Evolutionary conservation across 495 filamentous ascomycete genomes (phyloP).

Genomic region (Hypoxylon rickii): DNA sequence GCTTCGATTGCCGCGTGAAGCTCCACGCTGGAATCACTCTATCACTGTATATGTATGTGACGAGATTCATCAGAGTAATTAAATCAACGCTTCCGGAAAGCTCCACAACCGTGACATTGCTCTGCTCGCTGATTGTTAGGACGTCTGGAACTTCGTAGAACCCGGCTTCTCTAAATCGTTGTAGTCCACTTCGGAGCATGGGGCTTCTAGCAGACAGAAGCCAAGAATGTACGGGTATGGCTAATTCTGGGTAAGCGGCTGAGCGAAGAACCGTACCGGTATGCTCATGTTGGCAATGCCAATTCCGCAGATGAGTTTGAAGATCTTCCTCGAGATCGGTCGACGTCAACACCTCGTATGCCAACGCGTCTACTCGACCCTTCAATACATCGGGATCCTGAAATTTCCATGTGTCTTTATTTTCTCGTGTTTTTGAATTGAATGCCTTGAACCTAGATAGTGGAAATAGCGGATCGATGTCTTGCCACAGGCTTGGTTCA

Average conservation of each 20-base stretch:
- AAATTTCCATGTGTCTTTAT: slow-evolving; percentile 41
- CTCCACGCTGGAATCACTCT: slow-evolving; percentile 84
- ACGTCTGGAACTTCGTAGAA: slow-evolving; percentile 52
- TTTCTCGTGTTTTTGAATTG: slow-evolving; percentile 30
- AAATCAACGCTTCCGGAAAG: slow-evolving; percentile 70
- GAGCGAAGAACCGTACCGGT: slow-evolving; percentile 56
- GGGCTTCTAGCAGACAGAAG: slow-evolving; percentile 74
- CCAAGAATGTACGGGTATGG: slow-evolving; percentile 83
- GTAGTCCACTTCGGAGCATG: slow-evolving; percentile 66
- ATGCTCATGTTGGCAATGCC: slow-evolving; percentile 40
- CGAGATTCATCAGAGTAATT: slow-evolving; percentile 74
- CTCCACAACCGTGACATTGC: slow-evolving; percentile 56
- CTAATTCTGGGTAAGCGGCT: slow-evolving; percentile 63
- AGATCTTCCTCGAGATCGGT: slow-evolving; percentile 63
- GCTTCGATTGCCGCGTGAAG: slow-evolving; percentile 62
- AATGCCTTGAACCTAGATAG: slow-evolving; percentile 55
- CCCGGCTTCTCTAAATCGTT: slow-evolving; percentile 51
- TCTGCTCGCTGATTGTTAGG: slow-evolving; percentile 59
- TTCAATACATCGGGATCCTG: slow-evolving; percentile 40
- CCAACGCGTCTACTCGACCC: slow-evolving; percentile 41
- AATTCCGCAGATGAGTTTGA: slow-evolving; percentile 44
- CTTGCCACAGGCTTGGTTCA: slow-evolving; percentile 69
- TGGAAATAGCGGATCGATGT: slow-evolving; percentile 70
- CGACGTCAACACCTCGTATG: slow-evolving; percentile 56
- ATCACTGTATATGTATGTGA: slow-evolving; percentile 82